A percentile compares a stretch with the other conserved stretches of the same genome.
Evolutionary conservation across 257 asterid genomes (phyloP).

Genomic region (Solanum ahanhuiri): DNA sequence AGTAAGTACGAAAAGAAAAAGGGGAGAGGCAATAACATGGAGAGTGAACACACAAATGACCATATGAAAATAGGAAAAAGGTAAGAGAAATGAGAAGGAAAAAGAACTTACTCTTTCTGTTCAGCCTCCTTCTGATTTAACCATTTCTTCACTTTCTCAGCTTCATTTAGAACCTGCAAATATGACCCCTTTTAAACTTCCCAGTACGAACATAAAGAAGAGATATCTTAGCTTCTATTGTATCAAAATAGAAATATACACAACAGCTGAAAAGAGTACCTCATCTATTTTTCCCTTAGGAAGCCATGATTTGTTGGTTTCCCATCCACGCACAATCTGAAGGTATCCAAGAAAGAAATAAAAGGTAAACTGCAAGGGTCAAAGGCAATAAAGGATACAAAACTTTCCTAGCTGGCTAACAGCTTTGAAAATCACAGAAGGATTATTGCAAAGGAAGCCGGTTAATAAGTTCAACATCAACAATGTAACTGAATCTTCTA

Average conservation of each 20-base stretch:
- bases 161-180: slow-evolving; percentile 48
- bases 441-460: background rate
- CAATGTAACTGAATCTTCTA: background rate
- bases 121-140: slow-evolving; percentile 71
- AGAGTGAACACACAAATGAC: background rate
- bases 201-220: background rate
- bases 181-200: background rate
- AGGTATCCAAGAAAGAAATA: background rate
- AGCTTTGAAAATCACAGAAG: background rate
- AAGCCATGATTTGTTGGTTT: slow-evolving; percentile 78
- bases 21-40: background rate
- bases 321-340: slow-evolving; percentile 81
- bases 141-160: slow-evolving; percentile 81
- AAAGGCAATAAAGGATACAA: background rate
- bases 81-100: background rate
- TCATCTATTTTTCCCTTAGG: slow-evolving; percentile 76
- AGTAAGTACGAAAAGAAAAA: background rate
- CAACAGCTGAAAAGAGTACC: slow-evolving; percentile 27
- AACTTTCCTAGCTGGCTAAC: background rate
- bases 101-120: slow-evolving; percentile 63
- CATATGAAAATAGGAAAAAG: background rate
- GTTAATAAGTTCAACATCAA: background rate
- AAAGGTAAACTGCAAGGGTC: background rate
- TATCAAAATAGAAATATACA: background rate
- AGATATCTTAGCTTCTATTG: background rate